Evolutionary conservation across 1,139 yeast species (phyloP), one percentile per base, ranked within the genome.

Genomic region (Pichia sp.): DNA sequence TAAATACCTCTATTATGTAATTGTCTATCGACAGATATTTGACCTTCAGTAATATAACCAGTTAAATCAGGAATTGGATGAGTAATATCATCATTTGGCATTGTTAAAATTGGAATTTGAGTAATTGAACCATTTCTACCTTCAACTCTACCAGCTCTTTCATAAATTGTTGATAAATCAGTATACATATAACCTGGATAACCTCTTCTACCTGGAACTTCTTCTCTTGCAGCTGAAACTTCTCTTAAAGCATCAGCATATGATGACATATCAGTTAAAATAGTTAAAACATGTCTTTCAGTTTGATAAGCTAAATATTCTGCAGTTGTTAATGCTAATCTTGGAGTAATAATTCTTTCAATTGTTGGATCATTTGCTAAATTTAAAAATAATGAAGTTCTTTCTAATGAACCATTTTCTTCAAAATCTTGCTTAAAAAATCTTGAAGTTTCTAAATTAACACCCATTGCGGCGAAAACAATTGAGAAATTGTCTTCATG

Each of bases 161-260:
- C 99, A 68, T 92, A 92, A 63, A 92, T 89, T 50, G 97, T 92
- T 45, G 97, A 86, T 75, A 92, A 87, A 82, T 92, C 98, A 42
- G 99, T 92, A 73, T 92, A 92, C 99, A 92, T 92, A 70, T 92
- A 92, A 85, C 99, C 99, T 54, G 99, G 99, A 71, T 92, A 92
- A 75, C 99, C 99, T 82, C 99, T 89, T 80, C 99, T 89, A 76
- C 99, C 99, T 63, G 99, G 99, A 40, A 92, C 99, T 73, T 92
- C 99, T 73, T 92, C 99, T 78, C 99, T 87, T 42, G 99, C 99
- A 51, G 99, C 98, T 50, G 97, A 89, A 45, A 92, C 98, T 74
- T 92, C 99, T 81, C 99, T 90, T 65, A 92, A 76, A 35, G 99
- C 99, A 69, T 92, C 99, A 34, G 99, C 99, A 67, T 92, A 92